These are phyloP conservation scores for Penicillium olsonii DNA, from an alignment of 2,329 filamentous ascomycete genomes.

Conservation along the genomic window DNA sequence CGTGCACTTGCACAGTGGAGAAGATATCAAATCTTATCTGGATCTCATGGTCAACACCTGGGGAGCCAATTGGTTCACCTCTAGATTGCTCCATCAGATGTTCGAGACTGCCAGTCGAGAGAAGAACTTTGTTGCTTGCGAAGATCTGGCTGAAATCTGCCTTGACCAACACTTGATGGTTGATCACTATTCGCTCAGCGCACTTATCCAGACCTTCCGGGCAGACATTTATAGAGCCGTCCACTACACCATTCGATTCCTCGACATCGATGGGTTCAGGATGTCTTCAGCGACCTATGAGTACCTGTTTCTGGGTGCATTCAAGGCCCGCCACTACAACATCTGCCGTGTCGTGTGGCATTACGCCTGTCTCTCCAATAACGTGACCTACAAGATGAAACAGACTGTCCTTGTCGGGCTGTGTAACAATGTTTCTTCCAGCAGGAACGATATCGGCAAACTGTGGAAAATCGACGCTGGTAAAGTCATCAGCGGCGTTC, in stretches of 20 bases:
- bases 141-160: slow-evolving; percentile 35
- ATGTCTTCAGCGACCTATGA: slow-evolving; percentile 31
- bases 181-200: slow-evolving; percentile 30
- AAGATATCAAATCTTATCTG: slow-evolving; percentile 40
- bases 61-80: slow-evolving; percentile 40
- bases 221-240: slow-evolving; percentile 27
- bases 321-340: slow-evolving; percentile 41
- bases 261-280: slow-evolving; percentile 17
- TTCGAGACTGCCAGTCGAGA: slow-evolving; percentile 33
- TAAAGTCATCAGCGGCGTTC: slow-evolving; percentile 37
- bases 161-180: slow-evolving; percentile 29
- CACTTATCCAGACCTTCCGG: slow-evolving; percentile 30
- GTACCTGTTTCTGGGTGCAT: slow-evolving; percentile 46
- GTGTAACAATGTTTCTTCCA: slow-evolving; percentile 20
- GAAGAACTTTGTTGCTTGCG: slow-evolving; percentile 28
- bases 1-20: slow-evolving; percentile 35
- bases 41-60: slow-evolving; percentile 38
- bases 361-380: slow-evolving; percentile 46
- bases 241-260: slow-evolving; percentile 23
- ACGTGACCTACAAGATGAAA: slow-evolving; percentile 37
- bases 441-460: slow-evolving; percentile 14
- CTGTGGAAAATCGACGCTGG: slow-evolving; percentile 30
- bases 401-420: slow-evolving; percentile 34
- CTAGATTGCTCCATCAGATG: slow-evolving; percentile 40
- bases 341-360: slow-evolving; percentile 50